Evolutionary conservation across 2,329 filamentous ascomycete species (phyloP), one percentile per base, ranked within the genome.

Genomic region (Byssochlamys sp.): DNA sequence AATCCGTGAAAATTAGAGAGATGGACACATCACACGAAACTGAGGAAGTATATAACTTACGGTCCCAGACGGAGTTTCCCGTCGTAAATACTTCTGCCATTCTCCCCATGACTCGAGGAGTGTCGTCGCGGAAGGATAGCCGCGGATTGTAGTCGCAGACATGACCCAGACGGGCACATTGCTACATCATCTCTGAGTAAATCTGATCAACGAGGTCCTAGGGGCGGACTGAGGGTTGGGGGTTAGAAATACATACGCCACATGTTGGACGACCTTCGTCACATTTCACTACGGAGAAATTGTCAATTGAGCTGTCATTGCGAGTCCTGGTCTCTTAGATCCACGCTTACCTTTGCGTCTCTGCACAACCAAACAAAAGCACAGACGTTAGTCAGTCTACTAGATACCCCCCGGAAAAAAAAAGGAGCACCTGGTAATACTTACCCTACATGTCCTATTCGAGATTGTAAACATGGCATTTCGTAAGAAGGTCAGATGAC

Each of bases 101-200:
- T n/a, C 78, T 75, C 55, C 78, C 76, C 59, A 78, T 75, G 33
- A 80, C 74, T 55, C 78, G 74, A 33, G 71, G 68, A n/a, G 79
- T 81, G 62, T 81, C 79, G 66, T 81, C 76, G 60, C 77, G 75
- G 64, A 81, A 81, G n/a, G 77, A 73, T n/a, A 81, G 72, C 52
- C 81, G 75, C 14, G 80, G 79, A 58, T 77, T 78, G 69, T 83
- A 84, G 64, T 84, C 81, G 66, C 82, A 84, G 35, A 74, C 72
- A 65, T 83, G 80, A 52, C 80, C 79, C 25, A 84, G 71, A 56
- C 81, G 75, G 29, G 77, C 73, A 67, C 81, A 84, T 73, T 81
- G 81, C 73, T 80, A 61, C 35, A 45, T 39, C n/a, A 33, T 53
- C 53, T 27, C 33, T 53, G 19, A 53, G 52, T 12, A 31, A 53